Evolutionary conservation across 192 early-diverging fungal genomes (phyloP).

Genomic region (Linnemannia schmuckeri): DNA sequence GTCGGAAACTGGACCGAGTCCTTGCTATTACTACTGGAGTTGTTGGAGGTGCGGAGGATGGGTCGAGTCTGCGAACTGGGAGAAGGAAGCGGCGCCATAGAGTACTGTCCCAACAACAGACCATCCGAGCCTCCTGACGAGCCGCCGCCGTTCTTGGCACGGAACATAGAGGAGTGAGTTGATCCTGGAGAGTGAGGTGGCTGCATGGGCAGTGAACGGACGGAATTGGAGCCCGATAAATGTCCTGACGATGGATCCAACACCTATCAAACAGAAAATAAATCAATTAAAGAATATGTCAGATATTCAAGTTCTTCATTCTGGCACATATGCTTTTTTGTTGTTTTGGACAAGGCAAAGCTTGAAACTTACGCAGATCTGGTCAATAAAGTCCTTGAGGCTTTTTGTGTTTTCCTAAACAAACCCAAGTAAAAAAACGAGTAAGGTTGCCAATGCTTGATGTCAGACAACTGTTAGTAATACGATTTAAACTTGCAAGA

Average conservation of each 20-base stretch:
- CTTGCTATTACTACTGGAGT: not conserved
- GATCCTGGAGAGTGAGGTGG: slow-evolving; percentile 37
- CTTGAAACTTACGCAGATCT: slow-evolving; percentile 60
- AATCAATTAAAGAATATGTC: not conserved
- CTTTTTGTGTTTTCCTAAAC: slow-evolving; percentile 66
- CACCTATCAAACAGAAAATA: not conserved
- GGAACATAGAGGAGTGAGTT: slow-evolving; percentile 28
- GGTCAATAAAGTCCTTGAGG: slow-evolving; percentile 74
- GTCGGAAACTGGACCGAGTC: slow-evolving; percentile 5
- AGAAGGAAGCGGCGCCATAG: slow-evolving; percentile 23
- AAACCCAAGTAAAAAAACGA: not conserved
- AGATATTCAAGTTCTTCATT: not conserved
- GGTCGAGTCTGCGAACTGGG: slow-evolving; percentile 13
- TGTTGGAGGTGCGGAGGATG: not conserved
- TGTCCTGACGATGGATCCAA: slow-evolving; percentile 4
- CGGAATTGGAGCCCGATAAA: slow-evolving; percentile 38
- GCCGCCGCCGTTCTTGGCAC: slow-evolving; percentile 15
- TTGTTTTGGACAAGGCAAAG: not conserved
- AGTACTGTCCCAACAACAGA: not conserved
- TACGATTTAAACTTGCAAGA: not conserved
- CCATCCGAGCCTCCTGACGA: not conserved
- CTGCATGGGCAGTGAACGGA: slow-evolving; percentile 13
- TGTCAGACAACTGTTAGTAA: not conserved
- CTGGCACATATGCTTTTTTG: not conserved
- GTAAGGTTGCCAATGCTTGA: not conserved